Evolutionary conservation across 768 basidiomycete species (phyloP).

Genomic region (Leucosporidium yakuticum): DNA sequence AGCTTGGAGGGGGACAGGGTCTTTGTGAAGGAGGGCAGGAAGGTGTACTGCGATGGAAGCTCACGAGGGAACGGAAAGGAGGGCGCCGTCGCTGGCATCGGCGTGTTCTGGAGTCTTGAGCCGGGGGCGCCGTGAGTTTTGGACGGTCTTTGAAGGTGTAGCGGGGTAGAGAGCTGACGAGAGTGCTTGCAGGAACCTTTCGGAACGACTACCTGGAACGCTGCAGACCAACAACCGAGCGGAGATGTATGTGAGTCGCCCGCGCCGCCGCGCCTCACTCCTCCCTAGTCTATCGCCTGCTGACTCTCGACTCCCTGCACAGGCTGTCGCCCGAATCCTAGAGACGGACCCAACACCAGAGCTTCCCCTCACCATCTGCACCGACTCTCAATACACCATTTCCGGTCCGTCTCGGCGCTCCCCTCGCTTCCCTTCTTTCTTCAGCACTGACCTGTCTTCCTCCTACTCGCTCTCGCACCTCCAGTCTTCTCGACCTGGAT

Average conservation of each 20-base stretch:
- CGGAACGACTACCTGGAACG: constrained; percentile 26
- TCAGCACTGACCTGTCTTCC: neutral
- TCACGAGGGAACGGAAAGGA: constrained; percentile 72
- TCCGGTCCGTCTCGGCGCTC: constrained; percentile 47
- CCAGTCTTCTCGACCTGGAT: constrained; percentile 30
- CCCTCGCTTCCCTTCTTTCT: neutral
- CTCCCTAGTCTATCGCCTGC: neutral
- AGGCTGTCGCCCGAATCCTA: constrained; percentile 79
- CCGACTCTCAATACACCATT: constrained; percentile 80
- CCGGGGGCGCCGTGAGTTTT: constrained; percentile 13
- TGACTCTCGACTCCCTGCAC: constrained; percentile 10
- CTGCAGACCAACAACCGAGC: constrained; percentile 79
- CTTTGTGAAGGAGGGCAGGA: constrained; percentile 29
- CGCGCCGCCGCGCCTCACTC: neutral
- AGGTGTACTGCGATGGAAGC: constrained; percentile 83
- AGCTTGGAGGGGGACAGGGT: neutral
- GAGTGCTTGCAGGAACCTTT: constrained; percentile 14
- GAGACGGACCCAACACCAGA: constrained; percentile 59
- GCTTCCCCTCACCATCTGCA: constrained; percentile 63
- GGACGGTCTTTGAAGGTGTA: no score
- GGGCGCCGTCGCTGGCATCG: constrained; percentile 68
- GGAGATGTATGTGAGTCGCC: constrained; percentile 68
- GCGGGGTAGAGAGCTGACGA: neutral
- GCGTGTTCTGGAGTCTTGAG: constrained; percentile 74
- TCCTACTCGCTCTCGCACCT: no score